Evolutionary conservation across 495 filamentous ascomycete species (phyloP).

Genomic region (Tuber aestivum): DNA sequence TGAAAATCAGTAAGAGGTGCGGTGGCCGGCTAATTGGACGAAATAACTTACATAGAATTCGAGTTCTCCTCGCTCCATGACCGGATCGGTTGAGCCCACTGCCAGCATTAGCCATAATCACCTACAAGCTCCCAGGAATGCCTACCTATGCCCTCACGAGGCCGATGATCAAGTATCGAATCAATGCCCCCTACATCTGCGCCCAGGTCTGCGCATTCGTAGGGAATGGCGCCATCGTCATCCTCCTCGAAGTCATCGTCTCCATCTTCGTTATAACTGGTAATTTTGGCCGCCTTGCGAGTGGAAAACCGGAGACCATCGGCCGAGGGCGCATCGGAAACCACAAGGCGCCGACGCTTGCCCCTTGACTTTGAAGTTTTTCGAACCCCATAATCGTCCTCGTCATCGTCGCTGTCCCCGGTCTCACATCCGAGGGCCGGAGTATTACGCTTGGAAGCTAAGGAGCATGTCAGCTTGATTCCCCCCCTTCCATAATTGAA

Average conservation of each 20-base stretch:
- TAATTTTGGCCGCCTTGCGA: slow-evolving; percentile 73
- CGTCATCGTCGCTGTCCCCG: slow-evolving; percentile 40
- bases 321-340: slow-evolving; percentile 60
- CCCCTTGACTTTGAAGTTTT: slow-evolving; percentile 60
- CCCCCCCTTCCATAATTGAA: slow-evolving; percentile 43
- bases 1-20: not conserved
- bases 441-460: slow-evolving; percentile 60
- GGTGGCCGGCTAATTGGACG: slow-evolving; percentile 1
- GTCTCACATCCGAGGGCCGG: slow-evolving; percentile 58
- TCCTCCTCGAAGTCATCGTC: slow-evolving; percentile 76
- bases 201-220: slow-evolving; percentile 51
- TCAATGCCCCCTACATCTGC: slow-evolving; percentile 72
- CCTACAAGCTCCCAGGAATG: slow-evolving; percentile 9
- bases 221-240: slow-evolving; percentile 53
- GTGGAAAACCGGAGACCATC: slow-evolving; percentile 82
- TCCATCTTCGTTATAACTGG: slow-evolving; percentile 82
- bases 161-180: slow-evolving; percentile 75
- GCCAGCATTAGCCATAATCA: slow-evolving; percentile 16
- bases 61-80: slow-evolving; percentile 68
- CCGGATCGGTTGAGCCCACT: slow-evolving; percentile 49
- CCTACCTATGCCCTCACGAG: slow-evolving; percentile 61
- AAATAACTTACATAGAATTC: slow-evolving; percentile 62
- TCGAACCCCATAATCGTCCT: slow-evolving; percentile 44
- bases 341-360: slow-evolving; percentile 62
- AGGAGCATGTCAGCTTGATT: slow-evolving; percentile 16